Evolutionary conservation across 768 basidiomycete genomes (phyloP).

Genomic region (Cystofilobasidium capitatum): DNA sequence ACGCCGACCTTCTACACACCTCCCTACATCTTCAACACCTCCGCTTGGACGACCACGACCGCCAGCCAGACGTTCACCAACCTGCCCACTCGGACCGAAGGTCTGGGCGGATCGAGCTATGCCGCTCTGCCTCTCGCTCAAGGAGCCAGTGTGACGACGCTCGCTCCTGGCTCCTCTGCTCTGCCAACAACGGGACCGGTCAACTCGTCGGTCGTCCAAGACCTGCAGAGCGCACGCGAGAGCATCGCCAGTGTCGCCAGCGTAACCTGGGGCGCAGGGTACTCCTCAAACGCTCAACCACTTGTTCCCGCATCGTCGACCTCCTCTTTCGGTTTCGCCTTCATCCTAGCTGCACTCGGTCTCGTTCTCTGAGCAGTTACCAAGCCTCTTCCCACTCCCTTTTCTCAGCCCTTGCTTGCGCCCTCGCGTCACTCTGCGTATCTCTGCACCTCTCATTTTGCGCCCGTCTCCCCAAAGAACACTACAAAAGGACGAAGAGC

Average conservation of each 20-base stretch:
- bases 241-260: conserved; percentile 5
- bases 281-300: no score
- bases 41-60: not conserved
- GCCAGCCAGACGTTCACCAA: not conserved
- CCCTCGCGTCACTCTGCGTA: no score
- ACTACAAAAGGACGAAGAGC: no score
- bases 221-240: not conserved
- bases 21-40: conserved; percentile 21
- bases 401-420: no score
- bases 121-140: not conserved
- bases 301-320: no score
- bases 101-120: not conserved
- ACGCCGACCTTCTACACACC: conserved; percentile 11
- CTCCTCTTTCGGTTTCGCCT: no score
- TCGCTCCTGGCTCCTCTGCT: not conserved
- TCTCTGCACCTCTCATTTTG: no score
- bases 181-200: conserved; percentile 2
- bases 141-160: not conserved
- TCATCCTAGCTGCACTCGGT: no score
- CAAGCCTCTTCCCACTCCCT: no score
- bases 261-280: not conserved
- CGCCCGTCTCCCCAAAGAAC: no score
- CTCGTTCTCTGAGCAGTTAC: no score
- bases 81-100: not conserved
- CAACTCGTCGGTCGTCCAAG: not conserved